Percentiles rank a stretch among this genome's conserved stretches.
Evolutionary conservation across 1,139 yeast species (phyloP).

Genomic region (Protomyces macrosporus): DNA sequence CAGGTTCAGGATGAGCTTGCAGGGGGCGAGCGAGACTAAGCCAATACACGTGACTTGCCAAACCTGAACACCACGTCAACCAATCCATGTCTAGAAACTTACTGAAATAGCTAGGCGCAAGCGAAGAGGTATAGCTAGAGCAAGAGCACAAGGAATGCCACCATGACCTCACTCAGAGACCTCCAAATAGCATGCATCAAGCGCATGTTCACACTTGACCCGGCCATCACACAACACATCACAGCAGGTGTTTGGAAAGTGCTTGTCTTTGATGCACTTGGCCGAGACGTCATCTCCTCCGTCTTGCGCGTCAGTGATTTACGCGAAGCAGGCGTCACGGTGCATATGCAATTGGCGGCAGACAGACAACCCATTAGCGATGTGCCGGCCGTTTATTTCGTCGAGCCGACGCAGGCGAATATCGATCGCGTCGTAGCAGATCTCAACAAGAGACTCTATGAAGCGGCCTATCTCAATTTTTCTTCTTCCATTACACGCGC

Average conservation of each 20-base stretch:
- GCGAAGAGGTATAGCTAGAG: not conserved
- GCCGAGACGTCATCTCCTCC: constrained; percentile 81
- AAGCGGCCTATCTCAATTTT: constrained; percentile 75
- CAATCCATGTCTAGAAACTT: not conserved
- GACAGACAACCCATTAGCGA: constrained; percentile 78
- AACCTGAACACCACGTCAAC: not conserved
- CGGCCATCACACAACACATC: not conserved
- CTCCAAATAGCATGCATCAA: constrained; percentile 21
- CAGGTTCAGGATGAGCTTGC: no score
- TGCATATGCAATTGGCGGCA: constrained; percentile 56
- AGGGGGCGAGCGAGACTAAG: no score
- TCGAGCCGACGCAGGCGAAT: constrained; percentile 79
- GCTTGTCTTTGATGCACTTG: constrained; percentile 71
- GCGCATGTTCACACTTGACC: constrained; percentile 1
- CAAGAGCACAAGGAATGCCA: not conserved
- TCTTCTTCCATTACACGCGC: constrained; percentile 72
- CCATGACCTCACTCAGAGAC: constrained; percentile 12
- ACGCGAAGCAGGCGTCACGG: constrained; percentile 69
- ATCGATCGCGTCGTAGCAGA: constrained; percentile 65
- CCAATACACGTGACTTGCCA: no score
- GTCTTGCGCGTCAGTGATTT: constrained; percentile 86
- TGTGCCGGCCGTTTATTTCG: constrained; percentile 88
- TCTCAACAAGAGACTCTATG: constrained; percentile 66
- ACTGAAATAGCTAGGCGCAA: no score
- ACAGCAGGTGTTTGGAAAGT: constrained; percentile 68